Conservation (phyloP, 768 basidiomycete species). For the Xerocomellus chrysenteron region DNA sequence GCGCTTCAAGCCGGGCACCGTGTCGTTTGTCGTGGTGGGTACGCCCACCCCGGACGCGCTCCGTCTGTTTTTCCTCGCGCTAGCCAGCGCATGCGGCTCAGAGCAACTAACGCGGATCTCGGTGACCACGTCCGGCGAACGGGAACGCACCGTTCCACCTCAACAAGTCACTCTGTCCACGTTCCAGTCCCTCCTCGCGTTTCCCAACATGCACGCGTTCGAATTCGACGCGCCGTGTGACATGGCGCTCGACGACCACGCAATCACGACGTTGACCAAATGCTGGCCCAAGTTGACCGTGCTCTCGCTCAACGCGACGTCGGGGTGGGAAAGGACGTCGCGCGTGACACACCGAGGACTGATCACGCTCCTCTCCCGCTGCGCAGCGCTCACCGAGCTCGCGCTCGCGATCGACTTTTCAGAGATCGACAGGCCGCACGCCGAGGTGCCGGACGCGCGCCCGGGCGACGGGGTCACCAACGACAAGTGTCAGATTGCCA, state of each 20-base stretch:
- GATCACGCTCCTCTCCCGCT: constrained; percentile 18
- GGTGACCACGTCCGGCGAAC: constrained; percentile 4
- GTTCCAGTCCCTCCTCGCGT: constrained; percentile 17
- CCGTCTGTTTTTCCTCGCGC: constrained; percentile 21
- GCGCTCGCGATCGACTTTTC: constrained; percentile 24
- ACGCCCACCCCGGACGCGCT: constrained; percentile 18
- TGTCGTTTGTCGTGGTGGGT: constrained; percentile 15
- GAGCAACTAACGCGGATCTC: constrained; percentile 9
- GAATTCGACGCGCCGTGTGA: constrained; percentile 21
- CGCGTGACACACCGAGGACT: constrained; percentile 24
- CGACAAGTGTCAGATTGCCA: constrained; percentile 3
- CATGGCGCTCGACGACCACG: constrained; percentile 21
- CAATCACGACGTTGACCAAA: constrained; percentile 16
- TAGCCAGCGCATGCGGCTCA: constrained; percentile 10
- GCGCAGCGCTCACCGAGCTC: constrained; percentile 4
- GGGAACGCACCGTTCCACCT: background rate
- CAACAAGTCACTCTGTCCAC: constrained; percentile 14
- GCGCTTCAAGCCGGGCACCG: constrained; percentile 11
- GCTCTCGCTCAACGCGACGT: constrained; percentile 16
- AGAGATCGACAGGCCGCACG: constrained; percentile 8
- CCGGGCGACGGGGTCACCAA: constrained; percentile 13
- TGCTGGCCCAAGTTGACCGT: constrained; percentile 19
- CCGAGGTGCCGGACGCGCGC: background rate
- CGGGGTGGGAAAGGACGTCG: constrained; percentile 20
- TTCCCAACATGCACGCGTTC: constrained; percentile 12